Evolutionary conservation across 2,329 filamentous ascomycete genomes (phyloP).

Genomic region (Xylaria sp.): DNA sequence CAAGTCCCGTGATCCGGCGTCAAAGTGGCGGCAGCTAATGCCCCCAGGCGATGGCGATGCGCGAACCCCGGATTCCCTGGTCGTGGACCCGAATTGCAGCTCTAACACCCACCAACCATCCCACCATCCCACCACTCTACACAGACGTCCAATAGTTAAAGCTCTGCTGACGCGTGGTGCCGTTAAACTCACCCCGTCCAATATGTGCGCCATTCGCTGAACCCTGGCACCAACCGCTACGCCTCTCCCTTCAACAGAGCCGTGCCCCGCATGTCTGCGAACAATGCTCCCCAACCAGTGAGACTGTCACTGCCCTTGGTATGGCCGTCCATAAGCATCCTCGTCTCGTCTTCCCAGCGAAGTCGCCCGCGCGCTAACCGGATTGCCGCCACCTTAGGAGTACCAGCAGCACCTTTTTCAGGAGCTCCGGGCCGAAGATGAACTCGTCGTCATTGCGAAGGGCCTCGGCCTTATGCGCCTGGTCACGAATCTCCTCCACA

Average conservation of each 20-base stretch:
- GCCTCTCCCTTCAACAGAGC: constrained; percentile 36
- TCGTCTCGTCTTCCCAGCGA: background rate
- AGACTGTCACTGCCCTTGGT: constrained; percentile 83
- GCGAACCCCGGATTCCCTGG: constrained; percentile 36
- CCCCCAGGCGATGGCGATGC: constrained; percentile 37
- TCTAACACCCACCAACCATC: background rate
- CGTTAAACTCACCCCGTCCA: constrained; percentile 22
- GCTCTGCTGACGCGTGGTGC: background rate
- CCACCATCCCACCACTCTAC: background rate
- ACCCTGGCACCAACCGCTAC: constrained; percentile 20
- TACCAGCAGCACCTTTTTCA: constrained; percentile 97
- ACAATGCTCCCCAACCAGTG: constrained; percentile 72
- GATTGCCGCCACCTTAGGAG: constrained; percentile 59
- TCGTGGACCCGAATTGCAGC: background rate
- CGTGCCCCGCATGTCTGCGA: constrained; percentile 62
- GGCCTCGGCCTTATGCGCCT: constrained; percentile 92
- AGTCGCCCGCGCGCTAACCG: constrained; percentile 3
- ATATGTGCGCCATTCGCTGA: constrained; percentile 43
- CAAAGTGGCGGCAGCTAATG: constrained; percentile 39
- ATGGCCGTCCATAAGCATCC: constrained; percentile 41
- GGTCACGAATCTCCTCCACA: constrained; percentile 94
- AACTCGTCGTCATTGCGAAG: constrained; percentile 89
- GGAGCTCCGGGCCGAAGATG: constrained; percentile 89
- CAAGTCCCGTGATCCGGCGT: constrained; percentile 48
- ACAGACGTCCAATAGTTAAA: background rate